These are phyloP conservation scores for Solanum chilense DNA, from an alignment of 257 asterid genomes.

Conservation along the genomic window DNA sequence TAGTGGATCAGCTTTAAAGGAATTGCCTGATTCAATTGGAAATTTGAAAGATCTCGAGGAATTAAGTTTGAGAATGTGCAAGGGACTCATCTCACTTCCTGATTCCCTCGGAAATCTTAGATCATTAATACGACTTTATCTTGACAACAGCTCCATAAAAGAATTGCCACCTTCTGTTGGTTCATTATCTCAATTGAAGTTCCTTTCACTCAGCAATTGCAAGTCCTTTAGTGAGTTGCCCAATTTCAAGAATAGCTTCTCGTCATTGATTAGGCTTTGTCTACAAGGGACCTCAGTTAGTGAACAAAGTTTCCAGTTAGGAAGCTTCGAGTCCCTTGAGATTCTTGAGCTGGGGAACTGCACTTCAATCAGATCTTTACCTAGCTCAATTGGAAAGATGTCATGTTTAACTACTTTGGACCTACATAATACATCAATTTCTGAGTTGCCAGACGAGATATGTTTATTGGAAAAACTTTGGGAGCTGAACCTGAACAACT, in stretches of 20 bases:
- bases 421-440: constrained; percentile 4
- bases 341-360: constrained; percentile 3
- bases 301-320: constrained; percentile 3
- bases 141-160: constrained; percentile 1
- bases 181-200: constrained; percentile 11
- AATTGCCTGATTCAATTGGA: constrained; percentile 15
- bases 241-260: background rate
- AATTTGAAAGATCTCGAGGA: constrained; percentile 8
- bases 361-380: constrained; percentile 3
- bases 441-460: constrained; percentile 13
- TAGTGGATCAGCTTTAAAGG: constrained; percentile 3
- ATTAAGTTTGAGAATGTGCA: constrained; percentile 9
- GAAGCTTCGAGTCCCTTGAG: constrained; percentile 7
- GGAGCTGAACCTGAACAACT: background rate
- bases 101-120: constrained; percentile 19
- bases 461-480: constrained; percentile 9
- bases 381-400: constrained; percentile 7
- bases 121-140: constrained; percentile 6
- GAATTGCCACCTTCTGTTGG: constrained; percentile 15
- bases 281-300: constrained; percentile 1
- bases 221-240: constrained; percentile 1
- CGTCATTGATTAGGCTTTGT: constrained; percentile 12
- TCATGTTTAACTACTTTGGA: constrained; percentile 8
- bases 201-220: constrained; percentile 8
- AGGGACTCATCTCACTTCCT: constrained; percentile 5